phyloP scores from a whole-genome alignment of 208 protist species.

The Crithidia sp. region DNA sequence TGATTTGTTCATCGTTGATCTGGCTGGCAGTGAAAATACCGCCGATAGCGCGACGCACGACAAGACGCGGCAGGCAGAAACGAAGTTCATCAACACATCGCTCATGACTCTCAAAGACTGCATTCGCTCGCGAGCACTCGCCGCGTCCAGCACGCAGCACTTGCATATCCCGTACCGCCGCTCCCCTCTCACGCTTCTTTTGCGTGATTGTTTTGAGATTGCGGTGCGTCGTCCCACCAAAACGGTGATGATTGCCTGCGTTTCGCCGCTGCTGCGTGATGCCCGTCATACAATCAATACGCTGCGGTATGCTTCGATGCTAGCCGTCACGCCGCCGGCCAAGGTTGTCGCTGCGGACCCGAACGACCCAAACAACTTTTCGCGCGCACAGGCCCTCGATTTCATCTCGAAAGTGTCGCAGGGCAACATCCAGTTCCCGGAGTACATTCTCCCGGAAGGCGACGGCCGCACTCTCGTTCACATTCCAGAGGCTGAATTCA shows the following conservation, averaged over 20 bases:
- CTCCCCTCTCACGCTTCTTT: constrained; percentile 85
- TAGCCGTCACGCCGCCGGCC: constrained; percentile 75
- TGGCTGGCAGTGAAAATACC: constrained; percentile 92
- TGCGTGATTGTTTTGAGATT: constrained; percentile 93
- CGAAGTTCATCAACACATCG: constrained; percentile 93
- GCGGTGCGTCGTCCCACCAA: constrained; percentile 86
- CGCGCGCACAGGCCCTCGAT: constrained; percentile 72
- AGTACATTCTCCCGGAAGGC: constrained; percentile 83
- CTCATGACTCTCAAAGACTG: constrained; percentile 94
- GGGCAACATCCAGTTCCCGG: constrained; percentile 65
- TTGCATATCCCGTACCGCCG: constrained; percentile 91
- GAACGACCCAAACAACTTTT: constrained; percentile 85
- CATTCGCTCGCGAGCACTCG: constrained; percentile 77
- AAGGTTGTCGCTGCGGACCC: constrained; percentile 77
- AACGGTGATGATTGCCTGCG: constrained; percentile 91
- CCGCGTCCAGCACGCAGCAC: constrained; percentile 75
- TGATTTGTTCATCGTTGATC: constrained; percentile 86
- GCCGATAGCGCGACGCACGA: constrained; percentile 89
- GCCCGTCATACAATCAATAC: constrained; percentile 90
- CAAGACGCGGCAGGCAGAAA: constrained; percentile 76
- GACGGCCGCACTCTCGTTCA: constrained; percentile 89
- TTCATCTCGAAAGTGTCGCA: constrained; percentile 69
- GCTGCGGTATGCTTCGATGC: constrained; percentile 85
- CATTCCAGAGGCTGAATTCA: constrained; percentile 90
- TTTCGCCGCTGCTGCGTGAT: constrained; percentile 89